Base-by-base conservation (phyloP, 352 stramenopile genomes). In the Pythium phragmitis region DNA sequence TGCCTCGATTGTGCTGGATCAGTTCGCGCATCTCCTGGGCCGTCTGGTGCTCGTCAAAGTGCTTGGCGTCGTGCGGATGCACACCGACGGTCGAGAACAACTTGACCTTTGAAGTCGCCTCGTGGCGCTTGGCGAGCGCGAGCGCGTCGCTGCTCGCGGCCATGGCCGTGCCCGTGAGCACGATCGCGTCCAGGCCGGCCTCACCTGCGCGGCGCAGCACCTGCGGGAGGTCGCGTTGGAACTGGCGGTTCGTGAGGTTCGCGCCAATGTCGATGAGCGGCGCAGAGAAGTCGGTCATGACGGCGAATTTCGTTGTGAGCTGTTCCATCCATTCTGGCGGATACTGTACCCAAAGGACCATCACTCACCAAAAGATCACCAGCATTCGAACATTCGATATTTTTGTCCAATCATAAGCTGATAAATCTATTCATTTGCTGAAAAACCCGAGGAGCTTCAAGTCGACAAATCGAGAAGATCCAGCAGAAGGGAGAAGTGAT, bases 41-140 rank as follows among this genome's bases (percentile, higher is more conserved):
- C 5, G 71, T 80, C 14, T 47, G 51, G 14, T 26, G 42, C 5
- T 73, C 65, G 37, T 80, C 60, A 71, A 97, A 96, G 63, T 94
- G 87, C 54, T 86, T 87, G 59, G 89, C 95, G 60, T 97, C 82
- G 30, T 97, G 97, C 3, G 96, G 96, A 74, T 99, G 96, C 26
- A 99, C 77, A 8, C 96, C 96, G 16, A 98, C 89, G 7, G 96
- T 98, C 47, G 82, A 75, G 47, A 87, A 91, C 17, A 98, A 79
- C 28, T 82, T 70, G 14, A 60, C 63, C 14, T 42, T 68, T 8
- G 61, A 66, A 12, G 48, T 60, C 7, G 48, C 19, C 16, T 70
- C 26, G 17, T 73, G 57, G 3, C 59, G 65, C 11, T 46, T 68
- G 2, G 79, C 73, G 19, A 88, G 56, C 34, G 70, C 65, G 13